Percentiles rank a stretch among this genome's conserved stretches.
Evolutionary conservation across 306 rosid genomes (phyloP).

Genomic region (Cucurbita pepo): DNA sequence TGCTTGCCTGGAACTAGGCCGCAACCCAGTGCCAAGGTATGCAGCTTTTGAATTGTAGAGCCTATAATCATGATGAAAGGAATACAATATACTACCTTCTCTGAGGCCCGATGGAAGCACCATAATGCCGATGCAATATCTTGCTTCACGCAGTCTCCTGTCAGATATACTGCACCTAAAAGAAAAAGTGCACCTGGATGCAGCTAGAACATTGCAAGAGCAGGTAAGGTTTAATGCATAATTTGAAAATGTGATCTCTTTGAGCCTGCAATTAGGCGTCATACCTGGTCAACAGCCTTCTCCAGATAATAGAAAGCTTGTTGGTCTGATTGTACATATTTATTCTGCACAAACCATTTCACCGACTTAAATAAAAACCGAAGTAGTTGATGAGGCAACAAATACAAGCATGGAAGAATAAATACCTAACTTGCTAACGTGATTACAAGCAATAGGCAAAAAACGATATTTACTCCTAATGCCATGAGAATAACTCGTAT

Average conservation of each 20-base stretch:
- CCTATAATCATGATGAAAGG: neutral
- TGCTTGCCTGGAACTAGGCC: neutral
- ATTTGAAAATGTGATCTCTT: constrained; percentile 3
- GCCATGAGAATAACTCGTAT: neutral
- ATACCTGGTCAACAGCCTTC: constrained; percentile 90
- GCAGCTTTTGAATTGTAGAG: neutral
- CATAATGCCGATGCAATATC: constrained; percentile 66
- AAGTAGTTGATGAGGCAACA: neutral
- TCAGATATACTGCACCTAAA: constrained; percentile 73
- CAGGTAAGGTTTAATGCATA: constrained; percentile 23
- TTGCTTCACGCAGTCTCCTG: constrained; percentile 73
- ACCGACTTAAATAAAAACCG: neutral
- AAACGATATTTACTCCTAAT: neutral
- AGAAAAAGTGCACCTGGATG: constrained; percentile 96
- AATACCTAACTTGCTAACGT: neutral
- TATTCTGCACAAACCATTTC: constrained; percentile 30
- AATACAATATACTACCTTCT: constrained; percentile 41
- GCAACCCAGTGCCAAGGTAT: neutral
- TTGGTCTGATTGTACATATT: constrained; percentile 68
- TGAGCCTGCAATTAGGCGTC: constrained; percentile 9
- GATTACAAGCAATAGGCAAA: neutral
- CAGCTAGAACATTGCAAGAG: constrained; percentile 35
- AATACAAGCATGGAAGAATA: neutral
- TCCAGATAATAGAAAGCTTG: constrained; percentile 87
- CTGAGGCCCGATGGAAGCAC: constrained; percentile 89